Evolutionary conservation across 2,329 filamentous ascomycete species (phyloP), one percentile per base, ranked within the genome.

Genomic region (Colletotrichum euphorbiae): DNA sequence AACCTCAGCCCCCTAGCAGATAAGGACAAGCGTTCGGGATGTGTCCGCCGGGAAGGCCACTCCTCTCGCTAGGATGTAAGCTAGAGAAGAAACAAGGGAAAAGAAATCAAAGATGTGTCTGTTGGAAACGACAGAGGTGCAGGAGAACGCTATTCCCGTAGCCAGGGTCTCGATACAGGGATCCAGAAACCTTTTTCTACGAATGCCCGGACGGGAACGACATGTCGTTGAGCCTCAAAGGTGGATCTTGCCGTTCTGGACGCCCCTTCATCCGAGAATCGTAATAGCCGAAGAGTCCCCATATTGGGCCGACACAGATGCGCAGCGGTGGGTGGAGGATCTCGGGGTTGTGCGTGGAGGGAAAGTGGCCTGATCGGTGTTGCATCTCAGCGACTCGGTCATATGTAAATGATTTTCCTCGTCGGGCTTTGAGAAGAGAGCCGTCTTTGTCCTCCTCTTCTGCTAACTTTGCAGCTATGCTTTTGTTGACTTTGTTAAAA

Each of bases 191-290:
- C 50, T 36, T 45, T 54, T 56, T 68, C 46, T 43, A 59, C 38
- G 40, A 64, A 59, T 58, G 7, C 38, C 46, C 21, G 61, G 48
- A 43, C 61, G 55, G 54, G 38, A 65, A 66, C 54, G 46, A 59
- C 55, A 66, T 43, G 42, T 15, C 42, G 40, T 66, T 55, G 61
- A 69, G 54, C 61, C 66, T 69, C 66, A 69, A 28, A 33, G 36
- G 54, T 69, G 62, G 66, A 66, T 40, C 66, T 55, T 50, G 28
- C 24, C 33, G 48, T 33, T 60, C 40, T 66, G 40, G 48, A 55
- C 13, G 61, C 61, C 66, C 28, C 31, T 69, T 66, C 66, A 66
- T 60, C 66, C 66, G 66, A 69, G 66, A 66, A 55, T 50, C 33
- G 48, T 55, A 66, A 66, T 69, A 60, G 66, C 66, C 66, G 66